phyloP scores from a whole-genome alignment of 257 asterid species.

The Thymus mandschuricus region DNA sequence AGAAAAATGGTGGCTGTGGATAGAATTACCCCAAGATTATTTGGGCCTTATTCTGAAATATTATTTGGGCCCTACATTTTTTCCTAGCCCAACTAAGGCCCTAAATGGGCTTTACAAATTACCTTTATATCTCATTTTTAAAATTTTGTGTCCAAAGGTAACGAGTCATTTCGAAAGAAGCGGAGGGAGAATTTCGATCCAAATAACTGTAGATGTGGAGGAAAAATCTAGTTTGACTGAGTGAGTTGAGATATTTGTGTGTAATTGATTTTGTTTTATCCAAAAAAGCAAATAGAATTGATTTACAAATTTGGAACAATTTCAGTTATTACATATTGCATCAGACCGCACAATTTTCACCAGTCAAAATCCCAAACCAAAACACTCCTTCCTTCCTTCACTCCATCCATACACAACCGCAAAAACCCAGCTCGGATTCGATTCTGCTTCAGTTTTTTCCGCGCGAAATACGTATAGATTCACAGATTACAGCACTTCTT shows the following conservation, averaged over 20 bases:
- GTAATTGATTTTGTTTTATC: no score
- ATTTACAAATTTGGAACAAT: not conserved
- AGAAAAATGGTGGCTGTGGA: no score
- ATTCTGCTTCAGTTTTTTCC: conserved; percentile 20
- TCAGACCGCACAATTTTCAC: not conserved
- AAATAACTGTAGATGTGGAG: no score
- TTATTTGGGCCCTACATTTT: not conserved
- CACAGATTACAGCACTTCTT: not conserved
- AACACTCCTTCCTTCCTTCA: conserved; percentile 14
- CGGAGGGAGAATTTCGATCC: no score
- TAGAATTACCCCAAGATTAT: not conserved
- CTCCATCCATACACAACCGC: conserved; percentile 16
- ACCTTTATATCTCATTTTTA: no score
- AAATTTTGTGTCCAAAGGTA: no score
- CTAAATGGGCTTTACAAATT: no score
- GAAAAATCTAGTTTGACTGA: no score
- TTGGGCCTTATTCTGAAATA: not conserved
- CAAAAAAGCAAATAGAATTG: not conserved
- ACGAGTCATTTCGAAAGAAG: no score
- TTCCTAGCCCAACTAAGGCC: not conserved
- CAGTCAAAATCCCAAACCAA: conserved; percentile 22
- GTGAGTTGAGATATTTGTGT: no score
- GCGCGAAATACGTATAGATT: not conserved
- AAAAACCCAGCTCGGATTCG: conserved; percentile 2
- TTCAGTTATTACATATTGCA: not conserved